Percentiles rank a stretch among this genome's conserved stretches.
These are phyloP conservation scores for Orbilia ellipsospora DNA, from an alignment of 2,329 filamentous ascomycete species.

Conservation along the genomic window DNA sequence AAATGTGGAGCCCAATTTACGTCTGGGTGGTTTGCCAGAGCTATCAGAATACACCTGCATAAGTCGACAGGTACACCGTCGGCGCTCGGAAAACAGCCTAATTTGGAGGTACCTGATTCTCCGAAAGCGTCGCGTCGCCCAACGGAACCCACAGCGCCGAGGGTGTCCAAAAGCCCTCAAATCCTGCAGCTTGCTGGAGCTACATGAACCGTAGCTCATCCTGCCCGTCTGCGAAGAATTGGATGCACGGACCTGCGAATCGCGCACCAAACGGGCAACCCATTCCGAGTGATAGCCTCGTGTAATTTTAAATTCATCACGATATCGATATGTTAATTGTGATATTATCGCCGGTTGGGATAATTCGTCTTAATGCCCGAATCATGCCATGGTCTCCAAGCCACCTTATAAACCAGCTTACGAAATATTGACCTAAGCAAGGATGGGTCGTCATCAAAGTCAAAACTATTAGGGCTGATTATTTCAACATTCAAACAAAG, in stretches of 20 bases:
- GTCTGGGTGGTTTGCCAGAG: neutral
- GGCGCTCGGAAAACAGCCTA: neutral
- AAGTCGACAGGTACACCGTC: neutral
- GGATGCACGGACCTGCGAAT: slow-evolving; percentile 7
- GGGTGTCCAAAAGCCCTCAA: neutral
- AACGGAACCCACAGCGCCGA: neutral
- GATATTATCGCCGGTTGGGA: too few species aligned
- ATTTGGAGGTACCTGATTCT: neutral
- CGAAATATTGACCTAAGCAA: slow-evolving; percentile 6
- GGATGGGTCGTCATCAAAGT: neutral
- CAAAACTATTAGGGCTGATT: neutral
- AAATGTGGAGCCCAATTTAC: neutral
- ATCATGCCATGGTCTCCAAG: neutral
- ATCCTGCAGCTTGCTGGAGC: neutral
- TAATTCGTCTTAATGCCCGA: too few species aligned
- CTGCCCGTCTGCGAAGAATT: neutral
- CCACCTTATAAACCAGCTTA: neutral
- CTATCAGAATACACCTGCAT: too few species aligned
- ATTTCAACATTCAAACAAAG: neutral
- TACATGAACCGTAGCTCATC: too few species aligned
- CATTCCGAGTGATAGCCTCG: slow-evolving; percentile 12
- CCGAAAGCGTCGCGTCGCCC: neutral
- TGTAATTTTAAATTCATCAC: neutral
- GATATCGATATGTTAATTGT: too few species aligned
- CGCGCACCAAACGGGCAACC: neutral